These are phyloP conservation scores for Edaphochlamys debaryana DNA, from an alignment of 139 green algal genomes.

Conservation along the genomic window DNA sequence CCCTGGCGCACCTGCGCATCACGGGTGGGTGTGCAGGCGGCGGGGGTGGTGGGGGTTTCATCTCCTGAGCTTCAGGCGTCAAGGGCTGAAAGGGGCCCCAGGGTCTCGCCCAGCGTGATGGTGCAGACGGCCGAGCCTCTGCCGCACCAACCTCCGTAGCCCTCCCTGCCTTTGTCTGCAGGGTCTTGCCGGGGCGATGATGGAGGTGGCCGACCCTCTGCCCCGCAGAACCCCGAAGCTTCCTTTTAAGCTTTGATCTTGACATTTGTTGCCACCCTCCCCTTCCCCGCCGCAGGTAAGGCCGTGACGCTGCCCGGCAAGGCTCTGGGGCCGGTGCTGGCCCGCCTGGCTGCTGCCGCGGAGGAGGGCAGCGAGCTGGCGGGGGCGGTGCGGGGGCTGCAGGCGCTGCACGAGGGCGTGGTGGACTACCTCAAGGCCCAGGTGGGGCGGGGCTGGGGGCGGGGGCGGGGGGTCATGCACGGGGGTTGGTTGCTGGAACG, in stretches of 20 bases:
- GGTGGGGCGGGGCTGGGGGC: background rate
- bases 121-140: too few relatives aligned
- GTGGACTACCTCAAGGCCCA: slow-evolving; percentile 49
- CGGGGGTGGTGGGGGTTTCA: background rate
- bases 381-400: slow-evolving; percentile 15
- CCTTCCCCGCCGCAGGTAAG: slow-evolving; percentile 8
- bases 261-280: too few relatives aligned
- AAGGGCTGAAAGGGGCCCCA: too few relatives aligned
- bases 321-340: slow-evolving; percentile 61
- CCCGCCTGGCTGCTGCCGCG: slow-evolving; percentile 31
- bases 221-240: too few relatives aligned
- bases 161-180: too few relatives aligned
- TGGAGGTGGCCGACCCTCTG: too few relatives aligned
- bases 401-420: slow-evolving; percentile 55
- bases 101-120: too few relatives aligned
- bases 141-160: too few relatives aligned
- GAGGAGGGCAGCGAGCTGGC: slow-evolving; percentile 21
- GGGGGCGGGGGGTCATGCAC: background rate
- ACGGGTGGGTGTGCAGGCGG: too few relatives aligned
- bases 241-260: too few relatives aligned
- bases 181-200: too few relatives aligned
- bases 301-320: slow-evolving; percentile 70
- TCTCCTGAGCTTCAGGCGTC: too few relatives aligned
- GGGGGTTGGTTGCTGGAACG: background rate
- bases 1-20: slow-evolving; percentile 70